Conservation (phyloP, 192 early-diverging fungal genomes). For the Radiomyces spectabilis region DNA sequence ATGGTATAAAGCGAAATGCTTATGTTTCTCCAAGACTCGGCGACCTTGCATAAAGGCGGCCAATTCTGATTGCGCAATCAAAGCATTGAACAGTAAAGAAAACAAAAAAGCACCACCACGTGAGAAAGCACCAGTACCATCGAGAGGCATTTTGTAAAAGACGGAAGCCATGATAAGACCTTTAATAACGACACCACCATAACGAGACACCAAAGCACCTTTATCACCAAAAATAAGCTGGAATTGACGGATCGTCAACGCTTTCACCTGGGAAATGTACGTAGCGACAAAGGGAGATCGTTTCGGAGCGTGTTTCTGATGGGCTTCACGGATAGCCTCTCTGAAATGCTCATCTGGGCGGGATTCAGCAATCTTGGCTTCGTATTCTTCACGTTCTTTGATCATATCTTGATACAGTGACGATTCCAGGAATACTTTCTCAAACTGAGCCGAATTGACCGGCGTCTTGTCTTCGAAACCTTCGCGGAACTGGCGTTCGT, state of each 20-base stretch:
- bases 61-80: conserved; percentile 55
- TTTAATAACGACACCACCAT: conserved; percentile 42
- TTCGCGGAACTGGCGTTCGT: conserved; percentile 39
- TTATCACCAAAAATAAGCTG: conserved; percentile 38
- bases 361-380: conserved; percentile 20
- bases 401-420: conserved; percentile 19
- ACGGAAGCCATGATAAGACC: conserved; percentile 66
- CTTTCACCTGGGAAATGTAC: conserved; percentile 40
- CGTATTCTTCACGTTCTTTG: conserved; percentile 26
- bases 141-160: conserved; percentile 51
- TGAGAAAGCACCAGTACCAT: conserved; percentile 54
- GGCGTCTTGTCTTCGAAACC: conserved; percentile 46
- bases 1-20: conserved; percentile 56
- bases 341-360: conserved; percentile 28
- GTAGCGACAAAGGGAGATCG: conserved; percentile 52
- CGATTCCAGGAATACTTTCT: conserved; percentile 36
- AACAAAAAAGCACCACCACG: conserved; percentile 66
- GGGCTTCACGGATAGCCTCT: conserved; percentile 46
- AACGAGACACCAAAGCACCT: conserved; percentile 42
- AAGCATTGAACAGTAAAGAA: conserved; percentile 58
- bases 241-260: conserved; percentile 42
- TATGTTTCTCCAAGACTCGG: conserved; percentile 63
- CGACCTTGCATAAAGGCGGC: conserved; percentile 60
- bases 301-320: conserved; percentile 33
- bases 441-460: conserved; percentile 48